Evolutionary conservation across 257 asterid genomes (phyloP), one percentile per base, ranked within the genome.

Genomic region (Galeopsis tetrahit): DNA sequence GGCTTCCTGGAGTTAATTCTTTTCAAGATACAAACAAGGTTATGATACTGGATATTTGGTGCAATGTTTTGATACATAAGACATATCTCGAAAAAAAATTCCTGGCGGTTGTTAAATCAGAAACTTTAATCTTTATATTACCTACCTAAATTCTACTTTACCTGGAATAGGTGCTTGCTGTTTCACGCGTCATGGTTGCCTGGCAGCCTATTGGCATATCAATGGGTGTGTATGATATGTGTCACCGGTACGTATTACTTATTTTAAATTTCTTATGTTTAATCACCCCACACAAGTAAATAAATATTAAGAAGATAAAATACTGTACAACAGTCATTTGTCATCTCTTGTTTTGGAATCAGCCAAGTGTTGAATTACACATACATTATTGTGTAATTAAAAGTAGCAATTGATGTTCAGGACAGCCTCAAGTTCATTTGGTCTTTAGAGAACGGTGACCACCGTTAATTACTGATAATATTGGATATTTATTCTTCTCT

Each of bases 161-260:
- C 82, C 58, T 71, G 66, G 63, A 63, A 62, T 81, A 95, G 99
- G 98, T 95, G 66, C 98, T 95, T 62, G 99, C 97, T 71, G 96
- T 88, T 74, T 92, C 98, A 11, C 95, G 98, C 1, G 87, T 95
- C 76, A 88, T 95, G 97, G 99, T 95, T 65, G 85, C 96, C 6
- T 95, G 99, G 98, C 84, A 84, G 76, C 97, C 98, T 39, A 86
- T 95, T 78, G 99, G 99, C 85, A 82, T 95, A 69, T 77, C 96
- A 10, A 95, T 95, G 99, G 99, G 98, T 63, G 98, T 92, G 13
- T 95, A 92, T 76, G 98, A 95, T 71, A 85, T 95, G 87, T 95
- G 98, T 71, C 99, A 88, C 86, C 87, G 99, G 99, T 95, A 89
- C 31, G 57, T 65, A 42, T 67, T 6, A 66, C 14, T 53, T 51